These are phyloP conservation scores for Trypanosoma mega DNA, from an alignment of 208 protist species.

Conservation along the genomic window DNA sequence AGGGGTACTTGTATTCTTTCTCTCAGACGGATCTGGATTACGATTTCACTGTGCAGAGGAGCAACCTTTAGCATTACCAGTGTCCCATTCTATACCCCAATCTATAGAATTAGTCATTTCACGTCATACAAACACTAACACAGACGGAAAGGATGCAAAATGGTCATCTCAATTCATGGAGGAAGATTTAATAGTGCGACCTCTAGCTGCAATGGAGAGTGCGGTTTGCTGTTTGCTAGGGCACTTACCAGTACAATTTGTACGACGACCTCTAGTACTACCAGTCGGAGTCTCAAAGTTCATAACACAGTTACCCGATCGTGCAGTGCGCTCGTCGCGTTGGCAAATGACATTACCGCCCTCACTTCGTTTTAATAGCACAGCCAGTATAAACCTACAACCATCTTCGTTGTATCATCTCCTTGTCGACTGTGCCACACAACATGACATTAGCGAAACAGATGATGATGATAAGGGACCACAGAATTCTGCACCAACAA, in stretches of 20 bases:
- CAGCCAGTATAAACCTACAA: conserved; percentile 2
- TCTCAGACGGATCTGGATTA: conserved; percentile 52
- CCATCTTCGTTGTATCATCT: conserved; percentile 29
- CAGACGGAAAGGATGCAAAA: no score
- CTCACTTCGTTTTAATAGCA: conserved; percentile 26
- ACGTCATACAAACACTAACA: no score
- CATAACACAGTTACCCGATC: conserved; percentile 71
- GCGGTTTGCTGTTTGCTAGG: conserved; percentile 46
- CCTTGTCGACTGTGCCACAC: conserved; percentile 15
- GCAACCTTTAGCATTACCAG: neutral
- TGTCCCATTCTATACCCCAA: neutral
- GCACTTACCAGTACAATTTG: conserved; percentile 56
- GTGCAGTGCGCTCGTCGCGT: conserved; percentile 20
- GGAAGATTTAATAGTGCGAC: conserved; percentile 34
- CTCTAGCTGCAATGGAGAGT: conserved; percentile 64
- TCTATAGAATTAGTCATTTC: neutral
- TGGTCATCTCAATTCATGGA: no score
- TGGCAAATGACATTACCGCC: conserved; percentile 31
- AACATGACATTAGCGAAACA: neutral
- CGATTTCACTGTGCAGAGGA: conserved; percentile 43
- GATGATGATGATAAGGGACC: neutral
- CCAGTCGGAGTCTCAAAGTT: conserved; percentile 60
- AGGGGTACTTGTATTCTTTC: conserved; percentile 53
- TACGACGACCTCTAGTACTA: conserved; percentile 67
- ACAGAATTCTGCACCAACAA: no score